phyloP scores from a whole-genome alignment of 2,329 filamentous ascomycete genomes.

The Cytospora piceicola region DNA sequence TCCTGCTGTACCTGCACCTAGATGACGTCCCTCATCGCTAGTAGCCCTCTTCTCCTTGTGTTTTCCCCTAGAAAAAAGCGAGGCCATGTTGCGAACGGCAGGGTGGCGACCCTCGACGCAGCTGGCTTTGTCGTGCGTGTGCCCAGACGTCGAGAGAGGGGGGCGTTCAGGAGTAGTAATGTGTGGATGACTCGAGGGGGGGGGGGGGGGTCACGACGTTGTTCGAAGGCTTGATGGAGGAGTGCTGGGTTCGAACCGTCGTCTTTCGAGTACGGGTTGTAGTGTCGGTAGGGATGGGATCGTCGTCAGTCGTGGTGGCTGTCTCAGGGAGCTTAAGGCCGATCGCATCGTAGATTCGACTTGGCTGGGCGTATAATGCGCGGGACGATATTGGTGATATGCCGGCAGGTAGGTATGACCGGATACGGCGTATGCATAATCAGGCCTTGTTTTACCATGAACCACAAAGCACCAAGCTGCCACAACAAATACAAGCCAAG shows the following conservation, averaged over 20 bases:
- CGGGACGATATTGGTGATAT: slow-evolving; percentile 27
- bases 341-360: slow-evolving; percentile 29
- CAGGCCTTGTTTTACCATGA: slow-evolving; percentile 26
- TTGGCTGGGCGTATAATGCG: slow-evolving; percentile 23
- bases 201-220: slow-evolving; percentile 6
- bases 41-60: slow-evolving; percentile 71
- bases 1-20: slow-evolving; percentile 60
- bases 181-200: neutral
- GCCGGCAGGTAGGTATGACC: neutral
- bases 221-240: slow-evolving; percentile 7
- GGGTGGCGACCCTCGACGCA: slow-evolving; percentile 22
- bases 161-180: neutral
- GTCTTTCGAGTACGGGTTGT: neutral
- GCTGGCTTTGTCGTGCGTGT: neutral
- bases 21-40: slow-evolving; percentile 61
- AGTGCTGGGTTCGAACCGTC: slow-evolving; percentile 1
- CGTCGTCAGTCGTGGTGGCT: slow-evolving; percentile 19
- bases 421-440: slow-evolving; percentile 26
- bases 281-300: slow-evolving; percentile 12
- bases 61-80: slow-evolving; percentile 89
- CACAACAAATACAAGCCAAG: slow-evolving; percentile 19
- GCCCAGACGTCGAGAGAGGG: neutral
- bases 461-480: slow-evolving; percentile 15
- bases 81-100: slow-evolving; percentile 44
- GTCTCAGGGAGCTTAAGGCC: slow-evolving; percentile 26